These are phyloP conservation scores for Pseudogymnoascus sp. DNA, from an alignment of 2,329 filamentous ascomycete species.

Conservation along the genomic window DNA sequence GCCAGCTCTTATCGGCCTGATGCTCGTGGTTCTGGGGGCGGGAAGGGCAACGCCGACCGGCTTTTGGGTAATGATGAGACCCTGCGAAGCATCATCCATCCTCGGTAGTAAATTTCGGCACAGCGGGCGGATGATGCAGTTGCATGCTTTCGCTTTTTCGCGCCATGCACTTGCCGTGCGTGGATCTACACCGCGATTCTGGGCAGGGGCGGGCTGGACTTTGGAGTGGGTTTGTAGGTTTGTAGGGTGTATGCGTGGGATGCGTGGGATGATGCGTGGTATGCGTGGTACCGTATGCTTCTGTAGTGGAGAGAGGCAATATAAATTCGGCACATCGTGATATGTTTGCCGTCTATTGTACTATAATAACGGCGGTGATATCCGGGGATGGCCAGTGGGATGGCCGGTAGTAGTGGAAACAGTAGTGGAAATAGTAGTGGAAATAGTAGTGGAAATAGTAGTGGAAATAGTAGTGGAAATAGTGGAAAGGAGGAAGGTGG, in stretches of 20 bases:
- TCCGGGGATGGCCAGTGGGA: neutral
- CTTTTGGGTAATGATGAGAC: neutral
- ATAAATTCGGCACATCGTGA: neutral
- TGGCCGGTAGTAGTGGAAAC: no score
- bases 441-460: no score
- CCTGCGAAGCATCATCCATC: conserved; percentile 2
- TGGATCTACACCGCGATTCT: conserved; percentile 2
- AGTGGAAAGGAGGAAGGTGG: neutral
- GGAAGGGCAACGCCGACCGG: neutral
- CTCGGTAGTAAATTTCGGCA: neutral
- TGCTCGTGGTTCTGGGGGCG: conserved; percentile 3
- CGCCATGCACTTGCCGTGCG: neutral
- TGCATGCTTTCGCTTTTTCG: neutral
- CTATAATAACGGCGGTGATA: neutral
- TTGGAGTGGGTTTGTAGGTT: neutral
- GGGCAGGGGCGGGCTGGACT: neutral
- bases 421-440: no score
- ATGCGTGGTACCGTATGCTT: neutral
- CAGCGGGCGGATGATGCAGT: neutral
- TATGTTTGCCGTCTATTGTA: neutral
- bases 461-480: no score
- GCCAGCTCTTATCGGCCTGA: neutral
- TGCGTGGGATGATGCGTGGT: neutral
- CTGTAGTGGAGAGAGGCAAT: neutral
- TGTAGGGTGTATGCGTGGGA: no score